These are phyloP conservation scores for Carex scoparia DNA, from an alignment of 176 grass and related monocot species.

Conservation along the genomic window DNA sequence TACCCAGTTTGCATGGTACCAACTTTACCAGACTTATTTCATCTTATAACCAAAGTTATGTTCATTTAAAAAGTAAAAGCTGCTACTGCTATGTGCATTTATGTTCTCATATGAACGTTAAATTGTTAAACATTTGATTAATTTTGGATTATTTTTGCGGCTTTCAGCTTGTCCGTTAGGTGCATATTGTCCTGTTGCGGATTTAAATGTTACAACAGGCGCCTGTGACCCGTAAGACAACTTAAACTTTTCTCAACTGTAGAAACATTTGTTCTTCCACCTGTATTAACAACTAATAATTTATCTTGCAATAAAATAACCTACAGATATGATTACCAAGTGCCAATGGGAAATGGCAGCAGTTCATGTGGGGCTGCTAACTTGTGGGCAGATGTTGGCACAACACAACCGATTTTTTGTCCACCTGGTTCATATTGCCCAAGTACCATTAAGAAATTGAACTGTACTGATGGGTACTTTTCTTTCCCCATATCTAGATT, in stretches of 20 bases:
- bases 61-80: not conserved
- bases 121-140: not conserved
- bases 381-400: conserved; percentile 67
- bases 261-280: not conserved
- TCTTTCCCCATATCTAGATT: not conserved
- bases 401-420: conserved; percentile 68
- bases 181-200: conserved; percentile 66
- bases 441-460: conserved; percentile 38
- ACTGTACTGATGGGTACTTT: conserved; percentile 70
- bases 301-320: not conserved
- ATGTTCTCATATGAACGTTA: not conserved
- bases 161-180: conserved; percentile 79
- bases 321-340: conserved; percentile 81
- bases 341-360: conserved; percentile 41
- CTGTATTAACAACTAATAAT: not conserved
- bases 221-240: conserved; percentile 88
- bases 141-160: conserved; percentile 1
- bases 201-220: conserved; percentile 46
- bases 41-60: not conserved
- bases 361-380: conserved; percentile 62
- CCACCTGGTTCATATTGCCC: conserved; percentile 77
- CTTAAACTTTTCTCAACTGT: not conserved
- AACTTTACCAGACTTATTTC: not conserved
- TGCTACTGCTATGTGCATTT: not conserved
- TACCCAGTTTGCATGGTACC: not conserved